Evolutionary conservation across 2,329 filamentous ascomycete genomes (phyloP).

Genomic region (Pezicula rhizophila): DNA sequence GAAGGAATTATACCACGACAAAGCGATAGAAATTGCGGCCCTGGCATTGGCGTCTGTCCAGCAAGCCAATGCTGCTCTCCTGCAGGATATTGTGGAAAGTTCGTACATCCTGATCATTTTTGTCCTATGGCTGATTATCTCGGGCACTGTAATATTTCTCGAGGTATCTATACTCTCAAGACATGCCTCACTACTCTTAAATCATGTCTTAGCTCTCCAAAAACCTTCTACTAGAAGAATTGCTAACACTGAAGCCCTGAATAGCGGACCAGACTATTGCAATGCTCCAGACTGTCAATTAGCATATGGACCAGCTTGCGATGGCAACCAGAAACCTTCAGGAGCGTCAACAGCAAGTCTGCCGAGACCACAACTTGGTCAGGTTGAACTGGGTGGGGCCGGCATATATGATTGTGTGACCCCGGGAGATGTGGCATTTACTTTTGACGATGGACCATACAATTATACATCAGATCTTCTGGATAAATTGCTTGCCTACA

Average conservation of each 20-base stretch:
- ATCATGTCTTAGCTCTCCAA: too few species aligned
- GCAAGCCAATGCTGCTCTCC: conserved; percentile 21
- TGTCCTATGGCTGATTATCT: too few species aligned
- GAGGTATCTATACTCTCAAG: too few species aligned
- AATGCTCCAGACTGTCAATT: conserved; percentile 56
- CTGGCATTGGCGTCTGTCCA: conserved; percentile 18
- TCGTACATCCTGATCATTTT: too few species aligned
- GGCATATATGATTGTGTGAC: conserved; percentile 50
- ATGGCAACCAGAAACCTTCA: conserved; percentile 48
- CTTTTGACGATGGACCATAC: conserved; percentile 62
- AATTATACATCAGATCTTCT: conserved; percentile 54
- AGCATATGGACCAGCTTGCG: conserved; percentile 53
- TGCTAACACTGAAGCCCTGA: too few species aligned
- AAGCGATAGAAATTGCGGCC: conserved; percentile 19
- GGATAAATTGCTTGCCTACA: conserved; percentile 52
- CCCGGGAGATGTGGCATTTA: conserved; percentile 56
- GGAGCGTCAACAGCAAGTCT: conserved; percentile 50
- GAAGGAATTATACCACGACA: conserved; percentile 9
- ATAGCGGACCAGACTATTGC: conserved; percentile 41
- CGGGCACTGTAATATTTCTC: too few species aligned
- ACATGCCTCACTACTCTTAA: too few species aligned
- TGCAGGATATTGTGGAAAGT: conserved; percentile 21
- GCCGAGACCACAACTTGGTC: conserved; percentile 43
- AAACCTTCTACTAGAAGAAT: too few species aligned
- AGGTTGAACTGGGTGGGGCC: conserved; percentile 47